Base-by-base conservation (phyloP, 371 early-diverging fungal species). In the Lichtheimia corymbifera region DNA sequence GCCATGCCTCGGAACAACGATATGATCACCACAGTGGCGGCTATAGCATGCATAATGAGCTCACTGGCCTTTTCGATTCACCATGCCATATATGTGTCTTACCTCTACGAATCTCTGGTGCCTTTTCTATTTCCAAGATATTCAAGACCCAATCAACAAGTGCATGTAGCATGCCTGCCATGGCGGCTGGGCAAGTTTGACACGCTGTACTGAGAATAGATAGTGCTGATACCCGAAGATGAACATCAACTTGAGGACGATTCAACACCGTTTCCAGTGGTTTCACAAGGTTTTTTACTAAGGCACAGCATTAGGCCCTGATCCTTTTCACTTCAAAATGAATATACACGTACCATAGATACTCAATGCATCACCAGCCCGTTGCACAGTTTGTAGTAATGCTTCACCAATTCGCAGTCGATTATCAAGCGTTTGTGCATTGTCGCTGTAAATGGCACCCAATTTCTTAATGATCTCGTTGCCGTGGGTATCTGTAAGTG, bases 321-420 rank as follows among this genome's bases (percentile, higher is more conserved):
- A 35, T 9, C 11, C 9, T 35, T 35, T 6, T 35, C 11, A n/a
- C 9, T 35, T 11, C 9, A 2, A 35, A 35, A 2, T 9, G 9
- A 11, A 2, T 0, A 35, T 35, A 11, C 42, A 35, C 61, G 59
- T 70, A 73, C 91, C 80, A 64, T 93, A 92, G 63, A 89, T 87
- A n/a, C 86, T 84, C 14, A 95, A 83, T 12, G 87, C 91, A 53
- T 83, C 81, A 0, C 95, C 95, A 56, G 83, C 80, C 0, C 94
- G 82, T 59, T 90, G 90, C 14, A 94, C 86, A 0, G 93, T 93
- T 68, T 94, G 93, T 45, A 91, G 66, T 12, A 96, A 76, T 3
- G 93, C 94, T 72, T 97, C 96, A 22, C 97, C 97, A 6, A 94
- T 71, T 4, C 95, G 87, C 56, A 94, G 71, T 9, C 92, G 80